These are phyloP conservation scores for Circinella umbellata DNA, from an alignment of 371 early-diverging fungal genomes.

Conservation along the genomic window DNA sequence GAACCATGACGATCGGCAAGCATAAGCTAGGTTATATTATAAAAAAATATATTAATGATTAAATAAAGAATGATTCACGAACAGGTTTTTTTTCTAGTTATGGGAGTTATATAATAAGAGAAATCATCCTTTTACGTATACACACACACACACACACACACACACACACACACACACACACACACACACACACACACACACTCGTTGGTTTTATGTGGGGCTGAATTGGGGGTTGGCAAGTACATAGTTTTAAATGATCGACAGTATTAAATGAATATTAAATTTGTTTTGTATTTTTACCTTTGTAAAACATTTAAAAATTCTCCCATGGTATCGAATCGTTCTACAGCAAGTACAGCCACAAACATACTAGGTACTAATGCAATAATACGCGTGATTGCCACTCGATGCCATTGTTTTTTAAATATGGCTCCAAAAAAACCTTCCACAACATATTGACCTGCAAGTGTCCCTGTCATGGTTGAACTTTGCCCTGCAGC, in stretches of 20 bases:
- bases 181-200: no score
- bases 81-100: no score
- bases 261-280: neutral
- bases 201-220: no score
- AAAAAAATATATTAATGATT: constrained; percentile 4
- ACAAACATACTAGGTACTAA: constrained; percentile 73
- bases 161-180: no score
- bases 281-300: constrained; percentile 21
- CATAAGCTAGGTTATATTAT: constrained; percentile 48
- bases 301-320: constrained; percentile 74
- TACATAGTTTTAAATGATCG: no score
- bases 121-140: no score
- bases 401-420: constrained; percentile 73
- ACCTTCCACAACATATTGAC: constrained; percentile 77
- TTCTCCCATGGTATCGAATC: constrained; percentile 72
- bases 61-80: no score
- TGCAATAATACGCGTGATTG: constrained; percentile 69
- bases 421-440: constrained; percentile 66
- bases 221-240: no score
- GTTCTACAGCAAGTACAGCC: constrained; percentile 63
- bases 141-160: no score
- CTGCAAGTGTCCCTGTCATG: constrained; percentile 79
- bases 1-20: constrained; percentile 74
- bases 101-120: no score
- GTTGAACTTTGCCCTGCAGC: constrained; percentile 79